phyloP scores from a whole-genome alignment of 345 rosid genomes.

The Hypericum perforatum region DNA sequence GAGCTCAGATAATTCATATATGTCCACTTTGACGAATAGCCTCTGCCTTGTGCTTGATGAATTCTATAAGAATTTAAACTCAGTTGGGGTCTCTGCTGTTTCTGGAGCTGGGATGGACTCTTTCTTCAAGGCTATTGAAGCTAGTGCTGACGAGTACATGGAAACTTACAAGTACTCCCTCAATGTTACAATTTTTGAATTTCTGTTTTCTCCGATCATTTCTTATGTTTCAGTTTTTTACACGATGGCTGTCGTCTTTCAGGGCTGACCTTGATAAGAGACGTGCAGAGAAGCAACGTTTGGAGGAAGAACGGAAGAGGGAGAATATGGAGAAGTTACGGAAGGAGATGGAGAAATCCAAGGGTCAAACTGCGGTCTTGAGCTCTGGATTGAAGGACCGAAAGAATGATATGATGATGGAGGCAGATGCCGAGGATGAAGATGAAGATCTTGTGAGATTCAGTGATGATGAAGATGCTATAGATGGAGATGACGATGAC shows the following conservation, averaged over 20 bases:
- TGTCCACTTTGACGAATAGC: slow-evolving; percentile 59
- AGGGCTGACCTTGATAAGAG: slow-evolving; percentile 79
- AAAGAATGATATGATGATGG: slow-evolving; percentile 27
- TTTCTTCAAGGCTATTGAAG: slow-evolving; percentile 61
- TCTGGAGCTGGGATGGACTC: slow-evolving; percentile 72
- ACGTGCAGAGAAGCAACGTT: slow-evolving; percentile 55
- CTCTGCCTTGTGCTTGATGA: slow-evolving; percentile 59
- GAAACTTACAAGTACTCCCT: slow-evolving; percentile 53
- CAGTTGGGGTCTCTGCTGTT: slow-evolving; percentile 78
- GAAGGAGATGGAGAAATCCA: slow-evolving; percentile 61
- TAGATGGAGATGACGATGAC: slow-evolving; percentile 57
- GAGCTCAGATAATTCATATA: slow-evolving; percentile 47
- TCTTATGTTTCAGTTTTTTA: neutral
- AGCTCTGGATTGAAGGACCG: slow-evolving; percentile 56
- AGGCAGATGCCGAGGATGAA: slow-evolving; percentile 29
- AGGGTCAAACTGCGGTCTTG: slow-evolving; percentile 57
- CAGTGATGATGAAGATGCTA: slow-evolving; percentile 29
- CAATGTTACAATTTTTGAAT: neutral
- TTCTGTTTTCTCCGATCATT: neutral
- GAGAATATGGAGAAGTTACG: slow-evolving; percentile 55
- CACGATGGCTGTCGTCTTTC: neutral
- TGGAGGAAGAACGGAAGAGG: slow-evolving; percentile 53
- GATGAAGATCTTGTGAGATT: slow-evolving; percentile 18
- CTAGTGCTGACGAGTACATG: slow-evolving; percentile 66
- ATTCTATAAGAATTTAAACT: slow-evolving; percentile 52